phyloP scores from a whole-genome alignment of 2,329 filamentous ascomycete species.

The Stenocarpella maydis region DNA sequence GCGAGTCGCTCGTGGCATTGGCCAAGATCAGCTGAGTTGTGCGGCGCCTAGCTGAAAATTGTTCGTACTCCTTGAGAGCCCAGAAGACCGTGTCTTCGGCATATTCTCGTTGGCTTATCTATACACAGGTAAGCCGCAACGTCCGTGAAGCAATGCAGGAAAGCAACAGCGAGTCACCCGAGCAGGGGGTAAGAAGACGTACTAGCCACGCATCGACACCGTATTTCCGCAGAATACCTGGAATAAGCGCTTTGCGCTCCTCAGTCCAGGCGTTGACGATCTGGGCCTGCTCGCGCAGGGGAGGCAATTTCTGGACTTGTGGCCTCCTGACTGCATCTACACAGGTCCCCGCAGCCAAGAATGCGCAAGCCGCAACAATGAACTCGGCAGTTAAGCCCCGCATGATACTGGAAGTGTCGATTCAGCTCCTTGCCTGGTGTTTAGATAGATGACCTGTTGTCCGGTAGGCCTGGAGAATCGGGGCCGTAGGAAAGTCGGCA shows the following conservation, averaged over 20 bases:
- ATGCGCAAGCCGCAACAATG: conserved; percentile 1
- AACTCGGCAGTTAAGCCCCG: neutral
- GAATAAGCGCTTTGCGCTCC: conserved; percentile 52
- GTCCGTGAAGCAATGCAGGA: neutral
- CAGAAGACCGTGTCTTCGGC: conserved; percentile 61
- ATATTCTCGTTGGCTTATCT: conserved; percentile 61
- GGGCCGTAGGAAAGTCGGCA: neutral
- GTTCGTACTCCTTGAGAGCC: conserved; percentile 54
- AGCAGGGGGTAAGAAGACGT: conserved; percentile 33
- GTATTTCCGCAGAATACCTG: conserved; percentile 53
- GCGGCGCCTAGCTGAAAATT: conserved; percentile 59
- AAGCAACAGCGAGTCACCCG: neutral
- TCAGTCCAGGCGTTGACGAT: conserved; percentile 55
- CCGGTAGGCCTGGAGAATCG: neutral
- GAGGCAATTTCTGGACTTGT: conserved; percentile 50
- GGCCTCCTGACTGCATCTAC: conserved; percentile 38
- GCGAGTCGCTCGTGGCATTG: conserved; percentile 42
- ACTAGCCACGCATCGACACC: conserved; percentile 59
- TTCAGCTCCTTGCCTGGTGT: neutral
- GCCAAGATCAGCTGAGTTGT: conserved; percentile 60
- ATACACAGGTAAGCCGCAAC: neutral
- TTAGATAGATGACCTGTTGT: neutral
- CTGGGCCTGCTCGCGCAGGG: conserved; percentile 53
- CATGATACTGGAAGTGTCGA: neutral
- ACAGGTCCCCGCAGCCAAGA: conserved; percentile 4